Conservation (phyloP, 2,329 filamentous ascomycete genomes). For the Sporothrix euskadiensis region DNA sequence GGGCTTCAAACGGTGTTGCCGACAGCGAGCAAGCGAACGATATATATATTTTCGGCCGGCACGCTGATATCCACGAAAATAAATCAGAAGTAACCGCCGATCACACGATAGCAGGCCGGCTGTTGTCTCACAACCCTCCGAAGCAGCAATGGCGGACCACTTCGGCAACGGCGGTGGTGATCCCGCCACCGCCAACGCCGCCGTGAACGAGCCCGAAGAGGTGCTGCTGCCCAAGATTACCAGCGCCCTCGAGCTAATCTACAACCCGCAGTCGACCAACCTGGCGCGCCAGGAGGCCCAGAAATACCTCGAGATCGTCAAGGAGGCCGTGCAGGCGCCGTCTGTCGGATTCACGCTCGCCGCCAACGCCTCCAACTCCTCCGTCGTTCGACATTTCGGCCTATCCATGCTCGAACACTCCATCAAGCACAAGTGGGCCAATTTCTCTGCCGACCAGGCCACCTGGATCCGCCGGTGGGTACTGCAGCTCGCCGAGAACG, state of each 20-base stretch:
- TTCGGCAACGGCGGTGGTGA: conserved; percentile 31
- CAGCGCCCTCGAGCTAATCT: conserved; percentile 82
- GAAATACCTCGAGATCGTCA: conserved; percentile 81
- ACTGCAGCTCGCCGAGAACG: conserved; percentile 70
- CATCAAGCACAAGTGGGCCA: conserved; percentile 80
- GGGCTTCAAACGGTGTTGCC: conserved; percentile 10
- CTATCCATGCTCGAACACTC: conserved; percentile 88
- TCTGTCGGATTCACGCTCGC: conserved; percentile 83
- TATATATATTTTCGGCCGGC: background rate
- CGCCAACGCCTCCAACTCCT: conserved; percentile 69
- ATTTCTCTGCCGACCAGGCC: conserved; percentile 69
- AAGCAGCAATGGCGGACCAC: conserved; percentile 25
- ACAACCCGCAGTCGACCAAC: conserved; percentile 79
- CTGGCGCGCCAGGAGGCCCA: conserved; percentile 80
- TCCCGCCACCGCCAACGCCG: conserved; percentile 35
- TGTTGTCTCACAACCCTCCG: background rate
- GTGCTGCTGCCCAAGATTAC: conserved; percentile 67
- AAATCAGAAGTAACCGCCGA: background rate
- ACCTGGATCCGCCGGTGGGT: conserved; percentile 72
- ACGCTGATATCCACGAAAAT: background rate
- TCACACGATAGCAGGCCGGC: background rate
- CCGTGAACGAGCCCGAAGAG: conserved; percentile 29
- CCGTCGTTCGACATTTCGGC: conserved; percentile 89
- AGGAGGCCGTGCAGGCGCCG: conserved; percentile 75
- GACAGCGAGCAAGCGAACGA: conserved; percentile 1